phyloP scores from a whole-genome alignment of 768 basidiomycete species.

The Termitomyces sp. region DNA sequence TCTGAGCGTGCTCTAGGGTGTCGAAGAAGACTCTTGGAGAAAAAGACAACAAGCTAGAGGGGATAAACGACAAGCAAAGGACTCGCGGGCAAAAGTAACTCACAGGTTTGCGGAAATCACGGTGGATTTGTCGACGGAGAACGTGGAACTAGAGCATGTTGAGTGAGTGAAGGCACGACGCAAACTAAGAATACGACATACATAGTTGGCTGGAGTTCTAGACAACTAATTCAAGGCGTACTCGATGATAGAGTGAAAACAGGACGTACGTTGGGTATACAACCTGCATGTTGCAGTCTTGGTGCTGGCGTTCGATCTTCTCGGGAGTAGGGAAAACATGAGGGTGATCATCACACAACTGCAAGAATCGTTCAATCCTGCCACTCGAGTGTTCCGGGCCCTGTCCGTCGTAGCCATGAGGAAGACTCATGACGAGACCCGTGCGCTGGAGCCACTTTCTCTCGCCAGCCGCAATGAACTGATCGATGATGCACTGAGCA shows the following conservation, averaged over 20 bases:
- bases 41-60: constrained; percentile 81
- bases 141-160: constrained; percentile 72
- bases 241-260: neutral
- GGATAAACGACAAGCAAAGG: neutral
- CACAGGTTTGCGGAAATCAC: constrained; percentile 98
- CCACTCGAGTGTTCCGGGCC: constrained; percentile 98
- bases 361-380: constrained; percentile 92
- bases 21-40: constrained; percentile 93
- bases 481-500: constrained; percentile 97
- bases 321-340: constrained; percentile 81
- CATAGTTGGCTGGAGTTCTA: constrained; percentile 93
- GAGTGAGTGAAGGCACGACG: neutral
- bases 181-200: constrained; percentile 22
- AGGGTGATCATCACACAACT: constrained; percentile 97
- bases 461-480: constrained; percentile 97
- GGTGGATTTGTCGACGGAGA: constrained; percentile 92
- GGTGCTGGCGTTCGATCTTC: constrained; percentile 92
- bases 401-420: constrained; percentile 97
- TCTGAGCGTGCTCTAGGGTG: constrained; percentile 89
- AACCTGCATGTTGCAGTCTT: constrained; percentile 99
- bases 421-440: constrained; percentile 82
- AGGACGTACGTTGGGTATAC: constrained; percentile 86
- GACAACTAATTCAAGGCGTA: constrained; percentile 5
- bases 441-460: constrained; percentile 96
- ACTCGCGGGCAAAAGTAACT: constrained; percentile 15